Percentiles rank a stretch among this genome's conserved stretches.
phyloP scores from a whole-genome alignment of 192 early-diverging fungal genomes.

The Globomyces pollinis-pini region DNA sequence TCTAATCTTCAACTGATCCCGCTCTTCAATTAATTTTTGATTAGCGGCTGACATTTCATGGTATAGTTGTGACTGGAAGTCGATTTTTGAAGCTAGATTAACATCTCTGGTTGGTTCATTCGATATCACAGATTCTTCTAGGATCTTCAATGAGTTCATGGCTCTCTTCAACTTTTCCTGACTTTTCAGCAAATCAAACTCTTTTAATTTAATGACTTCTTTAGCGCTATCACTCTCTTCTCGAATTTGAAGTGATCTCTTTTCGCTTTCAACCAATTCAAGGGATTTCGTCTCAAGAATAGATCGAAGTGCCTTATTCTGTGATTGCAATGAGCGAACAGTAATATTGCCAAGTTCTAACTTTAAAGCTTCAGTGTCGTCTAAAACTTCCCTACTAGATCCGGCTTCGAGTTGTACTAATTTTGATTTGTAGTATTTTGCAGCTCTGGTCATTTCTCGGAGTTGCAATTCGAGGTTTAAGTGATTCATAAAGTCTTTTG shows the following conservation, averaged over 20 bases:
- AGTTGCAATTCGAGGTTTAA: slow-evolving; percentile 1
- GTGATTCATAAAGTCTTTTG: no score
- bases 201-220: background rate
- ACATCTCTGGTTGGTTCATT: background rate
- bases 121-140: background rate
- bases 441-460: background rate
- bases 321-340: background rate
- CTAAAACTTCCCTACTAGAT: background rate
- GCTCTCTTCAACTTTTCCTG: background rate
- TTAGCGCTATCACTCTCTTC: background rate
- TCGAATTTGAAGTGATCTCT: background rate
- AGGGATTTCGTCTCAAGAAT: background rate
- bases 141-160: background rate
- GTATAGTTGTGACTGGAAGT: background rate
- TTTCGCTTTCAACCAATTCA: background rate
- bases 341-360: no score
- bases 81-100: background rate
- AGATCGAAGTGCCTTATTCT: background rate
- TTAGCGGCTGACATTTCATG: background rate
- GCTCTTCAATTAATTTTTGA: background rate
- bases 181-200: no score
- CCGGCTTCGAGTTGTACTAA: no score
- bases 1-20: background rate
- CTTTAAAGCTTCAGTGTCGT: background rate
- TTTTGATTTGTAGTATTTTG: background rate